Evolutionary conservation across 148 eudicot genomes (phyloP).

Genomic region (Vaccinium corymbosum): DNA sequence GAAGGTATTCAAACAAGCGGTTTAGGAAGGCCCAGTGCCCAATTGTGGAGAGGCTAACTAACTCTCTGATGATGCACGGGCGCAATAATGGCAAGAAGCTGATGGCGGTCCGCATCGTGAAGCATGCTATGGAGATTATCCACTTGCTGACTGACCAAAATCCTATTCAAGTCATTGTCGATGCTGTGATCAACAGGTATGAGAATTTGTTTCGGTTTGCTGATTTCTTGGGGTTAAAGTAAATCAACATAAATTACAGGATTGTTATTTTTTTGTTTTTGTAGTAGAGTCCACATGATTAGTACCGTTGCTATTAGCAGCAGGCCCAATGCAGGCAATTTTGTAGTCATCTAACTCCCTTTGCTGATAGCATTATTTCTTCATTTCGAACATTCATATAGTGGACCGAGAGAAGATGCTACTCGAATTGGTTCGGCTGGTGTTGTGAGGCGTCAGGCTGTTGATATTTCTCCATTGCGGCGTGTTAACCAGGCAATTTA

Average conservation of each 20-base stretch:
- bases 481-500: slow-evolving; percentile 50
- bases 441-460: slow-evolving; percentile 37
- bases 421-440: slow-evolving; percentile 36
- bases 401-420: slow-evolving; percentile 36
- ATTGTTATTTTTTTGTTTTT: background rate
- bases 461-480: slow-evolving; percentile 31
- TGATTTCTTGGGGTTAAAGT: background rate
- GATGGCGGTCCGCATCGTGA: slow-evolving; percentile 50
- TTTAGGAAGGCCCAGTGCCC: slow-evolving; percentile 63
- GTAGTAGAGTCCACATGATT: background rate
- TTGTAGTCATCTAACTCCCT: background rate
- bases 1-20: slow-evolving; percentile 46
- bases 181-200: slow-evolving; percentile 58
- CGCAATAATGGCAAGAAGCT: slow-evolving; percentile 54
- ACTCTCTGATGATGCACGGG: slow-evolving; percentile 50
- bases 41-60: slow-evolving; percentile 41
- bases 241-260: background rate
- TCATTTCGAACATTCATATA: background rate
- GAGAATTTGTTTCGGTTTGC: background rate
- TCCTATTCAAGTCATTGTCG: slow-evolving; percentile 43
- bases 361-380: background rate
- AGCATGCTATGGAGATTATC: slow-evolving; percentile 61
- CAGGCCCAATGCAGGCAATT: background rate
- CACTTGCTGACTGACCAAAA: slow-evolving; percentile 43
- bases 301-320: background rate